Base-by-base conservation (phyloP, 2,329 filamentous ascomycete species). In the Plectosphaerella plurivora region DNA sequence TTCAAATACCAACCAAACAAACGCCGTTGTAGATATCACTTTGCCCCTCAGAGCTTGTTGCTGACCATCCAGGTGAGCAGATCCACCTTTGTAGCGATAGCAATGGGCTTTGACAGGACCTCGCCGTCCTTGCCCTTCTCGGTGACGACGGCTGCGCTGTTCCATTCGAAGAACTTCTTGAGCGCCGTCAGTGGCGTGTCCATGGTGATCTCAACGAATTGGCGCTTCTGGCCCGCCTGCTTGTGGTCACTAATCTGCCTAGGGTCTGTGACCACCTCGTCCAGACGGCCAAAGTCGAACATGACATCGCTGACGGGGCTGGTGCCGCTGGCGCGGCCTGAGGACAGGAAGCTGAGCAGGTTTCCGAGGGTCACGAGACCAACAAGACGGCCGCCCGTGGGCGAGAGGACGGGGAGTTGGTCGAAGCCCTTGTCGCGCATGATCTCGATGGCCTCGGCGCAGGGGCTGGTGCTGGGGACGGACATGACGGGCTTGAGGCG, bases 361-460 rank as follows among this genome's bases (percentile, higher is more conserved):
- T 99, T 97, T 45, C 95, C 94, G 25, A 99, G 83, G 0, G 94
- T 99, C 39, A 99, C 89, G 7, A 99, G 83, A 35, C 94, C 94
- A 49, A 96, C 91, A 7, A 99, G 87, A 63, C 84, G 86, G 53
- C 71, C 81, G 56, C 84, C 84, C 5, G 81, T 81, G 16, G 84
- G 74, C 1, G 85, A 79, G 9, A 95, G 86, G 15, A 99, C 94
- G 44, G 94, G 94, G 42, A 99, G 87, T 73, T 99, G 95, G 66
- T 99, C 95, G 68, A 97, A 99, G 57, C 91, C 91, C 75, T 94
- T 96, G 65, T 99, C 94, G 60, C 93, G 90, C 94, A 99, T 97
- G 56, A 89, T 92, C 75, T 99, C 94, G 59, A 97, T 91, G 50
- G 95, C 94, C 59, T 93, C 89, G 57, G 89, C 82, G 73, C 92